These are phyloP conservation scores for Ganoderma lucidum DNA, from an alignment of 1,284 basidiomycete species.

Conservation along the genomic window DNA sequence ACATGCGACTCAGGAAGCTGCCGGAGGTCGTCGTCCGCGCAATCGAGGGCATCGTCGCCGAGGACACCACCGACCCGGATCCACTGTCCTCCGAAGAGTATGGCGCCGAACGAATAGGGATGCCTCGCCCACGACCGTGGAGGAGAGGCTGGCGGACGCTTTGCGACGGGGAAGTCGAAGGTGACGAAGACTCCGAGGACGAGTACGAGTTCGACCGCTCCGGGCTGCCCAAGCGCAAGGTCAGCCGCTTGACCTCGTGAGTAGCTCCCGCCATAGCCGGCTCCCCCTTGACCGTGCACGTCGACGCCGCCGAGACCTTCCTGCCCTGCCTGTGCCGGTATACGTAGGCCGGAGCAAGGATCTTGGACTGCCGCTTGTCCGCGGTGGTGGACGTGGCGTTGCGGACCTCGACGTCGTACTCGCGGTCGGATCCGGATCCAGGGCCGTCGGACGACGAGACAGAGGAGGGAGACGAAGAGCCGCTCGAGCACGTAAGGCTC, in stretches of 20 bases:
- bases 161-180: conserved; percentile 25
- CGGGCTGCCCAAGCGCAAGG: conserved; percentile 18
- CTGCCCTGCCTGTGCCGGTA: conserved; percentile 53
- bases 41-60: conserved; percentile 54
- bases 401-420: conserved; percentile 52
- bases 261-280: conserved; percentile 30
- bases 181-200: conserved; percentile 24
- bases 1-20: conserved; percentile 71
- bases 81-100: conserved; percentile 29
- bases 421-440: conserved; percentile 54
- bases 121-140: conserved; percentile 25
- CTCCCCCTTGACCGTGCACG: conserved; percentile 43
- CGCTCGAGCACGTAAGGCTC: conserved; percentile 69
- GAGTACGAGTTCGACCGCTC: conserved; percentile 20
- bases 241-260: conserved; percentile 31
- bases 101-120: conserved; percentile 20
- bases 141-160: conserved; percentile 24
- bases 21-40: conserved; percentile 46
- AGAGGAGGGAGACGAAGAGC: conserved; percentile 56
- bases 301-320: conserved; percentile 45
- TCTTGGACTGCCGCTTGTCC: conserved; percentile 44
- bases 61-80: conserved; percentile 41
- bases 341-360: conserved; percentile 36
- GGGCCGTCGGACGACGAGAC: conserved; percentile 40
- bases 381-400: conserved; percentile 37